Percentiles rank a stretch among this genome's conserved stretches.
Evolutionary conservation across 352 stramenopile species (phyloP).

Genomic region (Globisporangium abappressorium): DNA sequence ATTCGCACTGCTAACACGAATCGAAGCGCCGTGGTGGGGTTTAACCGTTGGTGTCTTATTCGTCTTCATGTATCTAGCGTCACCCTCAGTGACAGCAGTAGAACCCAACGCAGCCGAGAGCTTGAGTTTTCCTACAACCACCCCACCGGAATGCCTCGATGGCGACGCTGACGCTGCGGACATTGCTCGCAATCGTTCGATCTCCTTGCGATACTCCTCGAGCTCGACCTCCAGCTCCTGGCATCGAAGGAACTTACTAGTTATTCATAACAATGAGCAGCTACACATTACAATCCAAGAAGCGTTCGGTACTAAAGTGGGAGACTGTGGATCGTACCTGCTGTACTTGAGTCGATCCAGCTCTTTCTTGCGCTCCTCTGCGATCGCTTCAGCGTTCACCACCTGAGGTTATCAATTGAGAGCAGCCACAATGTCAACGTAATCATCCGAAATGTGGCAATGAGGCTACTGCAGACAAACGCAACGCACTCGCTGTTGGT

Average conservation of each 20-base stretch:
- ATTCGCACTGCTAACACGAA: not conserved
- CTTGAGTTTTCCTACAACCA: conserved; percentile 44
- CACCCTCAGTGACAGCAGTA: not conserved
- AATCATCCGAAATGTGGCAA: not conserved
- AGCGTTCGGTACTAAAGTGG: not conserved
- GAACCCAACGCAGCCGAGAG: conserved; percentile 20
- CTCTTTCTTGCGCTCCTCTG: conserved; percentile 53
- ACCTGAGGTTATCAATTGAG: conserved; percentile 25
- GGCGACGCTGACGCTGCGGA: conserved; percentile 8
- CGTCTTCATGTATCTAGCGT: not conserved
- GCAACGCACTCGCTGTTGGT: conserved; percentile 43
- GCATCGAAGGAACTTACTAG: conserved; percentile 66
- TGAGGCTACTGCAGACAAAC: not conserved
- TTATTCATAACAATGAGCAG: not conserved
- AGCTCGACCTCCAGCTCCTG: conserved; percentile 64
- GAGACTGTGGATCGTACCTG: conserved; percentile 27
- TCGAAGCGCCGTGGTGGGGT: not conserved
- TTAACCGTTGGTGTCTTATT: not conserved
- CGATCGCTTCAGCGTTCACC: conserved; percentile 45
- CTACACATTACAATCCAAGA: too few relatives aligned
- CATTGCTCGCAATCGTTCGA: conserved; percentile 40
- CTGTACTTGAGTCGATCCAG: conserved; percentile 52
- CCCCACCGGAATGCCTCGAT: not conserved
- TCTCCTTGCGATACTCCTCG: conserved; percentile 55
- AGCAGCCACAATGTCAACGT: not conserved